A percentile compares a stretch with the other conserved stretches of the same genome.
Conservation (phyloP, 192 early-diverging fungal genomes). For the Haplosporangium gracile region DNA sequence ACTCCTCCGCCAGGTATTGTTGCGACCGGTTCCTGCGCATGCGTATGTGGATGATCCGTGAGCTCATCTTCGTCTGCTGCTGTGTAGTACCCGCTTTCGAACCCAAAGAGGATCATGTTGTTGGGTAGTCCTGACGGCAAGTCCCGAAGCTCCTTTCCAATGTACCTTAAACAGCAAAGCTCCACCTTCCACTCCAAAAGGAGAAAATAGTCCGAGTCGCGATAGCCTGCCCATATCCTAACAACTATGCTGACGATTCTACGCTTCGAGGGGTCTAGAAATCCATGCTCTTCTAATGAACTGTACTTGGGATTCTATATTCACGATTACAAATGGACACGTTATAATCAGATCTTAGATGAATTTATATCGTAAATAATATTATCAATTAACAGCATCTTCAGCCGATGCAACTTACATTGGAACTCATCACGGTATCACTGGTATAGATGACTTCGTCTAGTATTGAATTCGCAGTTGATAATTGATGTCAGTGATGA, state of each 20-base stretch:
- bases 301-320: slow-evolving; percentile 47
- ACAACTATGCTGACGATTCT: slow-evolving; percentile 21
- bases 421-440: slow-evolving; percentile 40
- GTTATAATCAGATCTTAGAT: neutral
- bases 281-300: slow-evolving; percentile 36
- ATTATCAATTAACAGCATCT: neutral
- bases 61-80: slow-evolving; percentile 60
- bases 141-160: slow-evolving; percentile 60
- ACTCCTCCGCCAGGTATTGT: slow-evolving; percentile 12
- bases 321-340: neutral
- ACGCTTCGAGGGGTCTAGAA: slow-evolving; percentile 21
- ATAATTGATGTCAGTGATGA: no score
- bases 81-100: slow-evolving; percentile 64
- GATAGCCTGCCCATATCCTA: slow-evolving; percentile 41
- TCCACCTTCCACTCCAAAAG: slow-evolving; percentile 66
- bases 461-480: neutral
- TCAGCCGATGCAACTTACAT: slow-evolving; percentile 21
- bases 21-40: neutral
- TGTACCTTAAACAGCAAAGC: slow-evolving; percentile 55
- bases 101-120: slow-evolving; percentile 62
- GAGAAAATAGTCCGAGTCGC: slow-evolving; percentile 28
- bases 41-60: slow-evolving; percentile 15
- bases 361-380: neutral
- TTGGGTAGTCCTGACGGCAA: slow-evolving; percentile 49
- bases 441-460: slow-evolving; percentile 57